A percentile compares a stretch with the other conserved stretches of the same genome.
Evolutionary conservation across 176 grass and related monocot species (phyloP).

Genomic region (Carex kokanica): DNA sequence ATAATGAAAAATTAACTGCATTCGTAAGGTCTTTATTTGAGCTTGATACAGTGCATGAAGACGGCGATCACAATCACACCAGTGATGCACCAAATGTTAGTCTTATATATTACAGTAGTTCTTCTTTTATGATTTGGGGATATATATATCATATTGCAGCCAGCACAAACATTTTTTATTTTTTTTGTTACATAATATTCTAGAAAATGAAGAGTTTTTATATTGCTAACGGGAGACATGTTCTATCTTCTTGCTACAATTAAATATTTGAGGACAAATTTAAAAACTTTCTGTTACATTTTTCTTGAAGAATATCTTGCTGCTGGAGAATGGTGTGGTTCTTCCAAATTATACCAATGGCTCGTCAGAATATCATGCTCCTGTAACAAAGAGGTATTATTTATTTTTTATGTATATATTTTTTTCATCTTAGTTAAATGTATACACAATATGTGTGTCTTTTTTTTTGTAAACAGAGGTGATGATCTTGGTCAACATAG

Average conservation of each 20-base stretch:
- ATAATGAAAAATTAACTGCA: slow-evolving; percentile 45
- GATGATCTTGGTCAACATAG: neutral
- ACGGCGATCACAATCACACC: neutral
- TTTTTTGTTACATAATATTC: neutral
- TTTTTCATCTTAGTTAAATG: neutral
- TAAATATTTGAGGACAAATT: neutral
- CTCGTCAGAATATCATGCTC: neutral
- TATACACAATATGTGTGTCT: neutral
- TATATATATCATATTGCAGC: slow-evolving; percentile 5
- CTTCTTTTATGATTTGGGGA: neutral
- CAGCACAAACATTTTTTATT: neutral
- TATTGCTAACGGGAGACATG: neutral
- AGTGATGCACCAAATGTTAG: slow-evolving; percentile 12
- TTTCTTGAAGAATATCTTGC: slow-evolving; percentile 3
- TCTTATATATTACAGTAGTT: neutral
- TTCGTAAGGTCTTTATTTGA: slow-evolving; percentile 63
- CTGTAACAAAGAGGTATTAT: slow-evolving; percentile 15
- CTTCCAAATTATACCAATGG: neutral
- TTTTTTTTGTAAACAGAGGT: neutral
- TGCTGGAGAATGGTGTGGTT: neutral
- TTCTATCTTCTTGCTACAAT: slow-evolving; percentile 8
- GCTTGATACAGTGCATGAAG: slow-evolving; percentile 57
- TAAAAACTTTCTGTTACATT: neutral
- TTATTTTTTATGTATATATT: neutral
- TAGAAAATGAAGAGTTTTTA: neutral